phyloP scores from a whole-genome alignment of 2,329 filamentous ascomycete genomes.

The Claviceps sorghi region DNA sequence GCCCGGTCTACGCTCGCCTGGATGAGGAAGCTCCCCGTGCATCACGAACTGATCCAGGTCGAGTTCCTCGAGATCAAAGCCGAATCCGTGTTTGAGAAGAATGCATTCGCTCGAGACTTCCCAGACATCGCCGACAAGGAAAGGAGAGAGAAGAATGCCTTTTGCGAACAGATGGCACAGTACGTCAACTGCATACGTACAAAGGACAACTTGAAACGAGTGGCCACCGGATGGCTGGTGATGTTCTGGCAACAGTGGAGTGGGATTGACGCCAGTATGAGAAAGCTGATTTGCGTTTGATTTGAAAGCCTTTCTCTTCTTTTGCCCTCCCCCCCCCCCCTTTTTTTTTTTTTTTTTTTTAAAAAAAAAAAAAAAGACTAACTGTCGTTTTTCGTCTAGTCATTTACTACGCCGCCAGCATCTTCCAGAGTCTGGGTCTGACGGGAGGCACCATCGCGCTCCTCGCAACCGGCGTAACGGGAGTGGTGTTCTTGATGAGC shows the following conservation, averaged over 20 bases:
- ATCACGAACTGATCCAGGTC: slow-evolving; percentile 54
- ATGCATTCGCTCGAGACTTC: slow-evolving; percentile 46
- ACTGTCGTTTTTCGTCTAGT: slow-evolving; percentile 8
- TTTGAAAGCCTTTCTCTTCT: no score
- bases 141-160: slow-evolving; percentile 25
- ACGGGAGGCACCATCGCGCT: slow-evolving; percentile 37
- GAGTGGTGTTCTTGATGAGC: slow-evolving; percentile 47
- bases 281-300: not conserved
- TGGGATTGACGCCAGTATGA: slow-evolving; percentile 9
- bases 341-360: no score
- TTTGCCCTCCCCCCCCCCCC: no score
- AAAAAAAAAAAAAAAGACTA: no score
- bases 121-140: slow-evolving; percentile 23
- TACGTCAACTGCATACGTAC: slow-evolving; percentile 32
- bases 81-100: slow-evolving; percentile 62
- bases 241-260: slow-evolving; percentile 29
- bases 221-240: slow-evolving; percentile 46
- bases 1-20: slow-evolving; percentile 40
- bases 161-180: slow-evolving; percentile 31
- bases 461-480: slow-evolving; percentile 56
- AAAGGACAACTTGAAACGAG: slow-evolving; percentile 44
- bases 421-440: slow-evolving; percentile 49
- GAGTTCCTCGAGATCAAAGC: slow-evolving; percentile 78
- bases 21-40: slow-evolving; percentile 45
- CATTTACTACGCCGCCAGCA: slow-evolving; percentile 35